These are phyloP conservation scores for Basidiobolus meristosporus DNA, from an alignment of 371 early-diverging fungal genomes.

Conservation along the genomic window DNA sequence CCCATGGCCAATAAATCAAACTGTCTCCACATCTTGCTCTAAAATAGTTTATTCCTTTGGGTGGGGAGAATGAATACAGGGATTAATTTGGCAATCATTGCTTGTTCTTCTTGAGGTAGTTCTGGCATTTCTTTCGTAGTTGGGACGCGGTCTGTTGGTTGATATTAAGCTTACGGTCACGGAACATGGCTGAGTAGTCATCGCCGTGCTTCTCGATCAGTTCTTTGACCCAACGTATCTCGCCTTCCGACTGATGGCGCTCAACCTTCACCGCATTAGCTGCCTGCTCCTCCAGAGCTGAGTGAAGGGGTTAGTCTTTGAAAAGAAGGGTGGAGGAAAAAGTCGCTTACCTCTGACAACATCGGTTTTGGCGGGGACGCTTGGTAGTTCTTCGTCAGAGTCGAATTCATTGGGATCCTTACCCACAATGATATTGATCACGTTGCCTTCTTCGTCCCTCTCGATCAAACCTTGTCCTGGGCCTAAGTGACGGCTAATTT, in stretches of 20 bases:
- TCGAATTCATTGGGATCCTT: slow-evolving; percentile 19
- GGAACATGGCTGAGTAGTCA: slow-evolving; percentile 71
- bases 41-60: no score
- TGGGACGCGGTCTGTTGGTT: slow-evolving; percentile 66
- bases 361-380: slow-evolving; percentile 38
- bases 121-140: slow-evolving; percentile 32
- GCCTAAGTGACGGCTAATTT: slow-evolving; percentile 24
- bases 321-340: not conserved
- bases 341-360: slow-evolving; percentile 26
- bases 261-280: slow-evolving; percentile 20
- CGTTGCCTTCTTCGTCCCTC: slow-evolving; percentile 66
- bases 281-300: slow-evolving; percentile 32
- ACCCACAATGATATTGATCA: slow-evolving; percentile 45
- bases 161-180: slow-evolving; percentile 65
- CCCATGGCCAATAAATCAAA: no score
- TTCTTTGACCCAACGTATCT: slow-evolving; percentile 32
- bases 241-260: slow-evolving; percentile 39
- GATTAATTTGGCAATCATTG: not conserved
- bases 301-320: slow-evolving; percentile 10
- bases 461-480: slow-evolving; percentile 61
- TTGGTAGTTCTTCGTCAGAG: slow-evolving; percentile 22
- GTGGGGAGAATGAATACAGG: no score
- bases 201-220: slow-evolving; percentile 60
- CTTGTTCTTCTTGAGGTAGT: slow-evolving; percentile 2
- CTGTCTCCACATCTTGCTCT: no score